Percentiles rank a stretch among this genome's conserved stretches.
phyloP scores from a whole-genome alignment of 768 basidiomycete genomes.

The Suillus decipiens region DNA sequence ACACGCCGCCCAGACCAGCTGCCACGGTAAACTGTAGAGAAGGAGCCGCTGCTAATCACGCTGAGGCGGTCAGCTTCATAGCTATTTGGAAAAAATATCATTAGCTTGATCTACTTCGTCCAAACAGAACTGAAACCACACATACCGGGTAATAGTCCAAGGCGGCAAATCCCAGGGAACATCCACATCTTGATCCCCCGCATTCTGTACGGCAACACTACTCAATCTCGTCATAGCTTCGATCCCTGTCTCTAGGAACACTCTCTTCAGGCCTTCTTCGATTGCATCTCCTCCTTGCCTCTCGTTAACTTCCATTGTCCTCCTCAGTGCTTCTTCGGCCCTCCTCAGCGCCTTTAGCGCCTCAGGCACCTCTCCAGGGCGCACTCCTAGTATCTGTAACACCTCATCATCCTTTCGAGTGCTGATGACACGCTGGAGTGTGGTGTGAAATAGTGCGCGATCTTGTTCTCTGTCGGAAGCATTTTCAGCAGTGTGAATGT shows the following conservation, averaged over 20 bases:
- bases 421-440: neutral
- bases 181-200: conserved; percentile 13
- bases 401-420: neutral
- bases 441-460: neutral
- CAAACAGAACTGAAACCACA: conserved; percentile 6
- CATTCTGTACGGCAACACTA: conserved; percentile 22
- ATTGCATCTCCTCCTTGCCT: neutral
- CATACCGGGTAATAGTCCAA: conserved; percentile 76
- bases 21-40: conserved; percentile 79
- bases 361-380: neutral
- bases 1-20: conserved; percentile 67
- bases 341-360: neutral
- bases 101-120: conserved; percentile 4
- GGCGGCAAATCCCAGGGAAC: conserved; percentile 46
- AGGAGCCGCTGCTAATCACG: conserved; percentile 72
- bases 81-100: conserved; percentile 29
- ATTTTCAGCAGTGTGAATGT: neutral
- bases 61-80: conserved; percentile 75
- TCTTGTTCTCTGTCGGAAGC: conserved; percentile 1
- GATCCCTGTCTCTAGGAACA: conserved; percentile 73
- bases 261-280: conserved; percentile 41
- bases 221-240: conserved; percentile 71
- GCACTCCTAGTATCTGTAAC: neutral
- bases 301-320: neutral
- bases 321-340: neutral